Conservation (phyloP, 1,139 yeast genomes). For the Blastobotrys buckinghamii region DNA sequence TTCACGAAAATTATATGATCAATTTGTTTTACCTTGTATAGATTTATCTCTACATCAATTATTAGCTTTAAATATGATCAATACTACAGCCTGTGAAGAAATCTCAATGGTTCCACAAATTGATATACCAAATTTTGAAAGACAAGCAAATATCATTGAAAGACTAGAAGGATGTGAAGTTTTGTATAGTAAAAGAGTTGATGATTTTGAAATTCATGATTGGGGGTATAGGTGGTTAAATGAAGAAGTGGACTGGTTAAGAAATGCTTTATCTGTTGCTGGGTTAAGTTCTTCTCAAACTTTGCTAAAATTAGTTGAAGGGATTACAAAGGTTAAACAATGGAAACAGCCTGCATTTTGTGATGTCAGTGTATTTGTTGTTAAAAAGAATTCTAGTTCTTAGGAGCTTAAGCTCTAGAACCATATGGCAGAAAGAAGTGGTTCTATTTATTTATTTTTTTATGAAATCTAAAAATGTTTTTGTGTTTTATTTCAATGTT, state of each 20-base stretch:
- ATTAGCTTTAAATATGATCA: constrained; percentile 25
- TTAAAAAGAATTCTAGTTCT: constrained; percentile 15
- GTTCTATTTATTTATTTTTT: too few species aligned
- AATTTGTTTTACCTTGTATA: constrained; percentile 23
- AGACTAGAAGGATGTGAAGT: constrained; percentile 17
- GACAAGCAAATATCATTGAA: constrained; percentile 16
- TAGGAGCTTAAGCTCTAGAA: too few species aligned
- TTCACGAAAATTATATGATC: constrained; percentile 20
- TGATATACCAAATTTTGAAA: constrained; percentile 17
- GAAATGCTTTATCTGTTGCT: constrained; percentile 14
- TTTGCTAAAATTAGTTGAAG: constrained; percentile 18
- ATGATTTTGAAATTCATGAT: constrained; percentile 16
- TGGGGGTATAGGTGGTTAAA: constrained; percentile 27
- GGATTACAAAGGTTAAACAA: constrained; percentile 18
- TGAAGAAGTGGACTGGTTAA: constrained; percentile 24
- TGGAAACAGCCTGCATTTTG: constrained; percentile 19
- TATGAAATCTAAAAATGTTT: too few species aligned
- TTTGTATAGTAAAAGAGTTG: constrained; percentile 14
- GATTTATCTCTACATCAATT: constrained; percentile 26
- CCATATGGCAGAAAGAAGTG: too few species aligned
- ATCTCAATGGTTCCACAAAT: constrained; percentile 22
- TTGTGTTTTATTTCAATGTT: too few species aligned
- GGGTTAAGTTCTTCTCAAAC: constrained; percentile 18
- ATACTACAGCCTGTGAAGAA: constrained; percentile 25
- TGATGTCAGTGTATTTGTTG: constrained; percentile 21